These are phyloP conservation scores for Euryodendron excelsum DNA, from an alignment of 148 eudicot genomes.

Conservation along the genomic window DNA sequence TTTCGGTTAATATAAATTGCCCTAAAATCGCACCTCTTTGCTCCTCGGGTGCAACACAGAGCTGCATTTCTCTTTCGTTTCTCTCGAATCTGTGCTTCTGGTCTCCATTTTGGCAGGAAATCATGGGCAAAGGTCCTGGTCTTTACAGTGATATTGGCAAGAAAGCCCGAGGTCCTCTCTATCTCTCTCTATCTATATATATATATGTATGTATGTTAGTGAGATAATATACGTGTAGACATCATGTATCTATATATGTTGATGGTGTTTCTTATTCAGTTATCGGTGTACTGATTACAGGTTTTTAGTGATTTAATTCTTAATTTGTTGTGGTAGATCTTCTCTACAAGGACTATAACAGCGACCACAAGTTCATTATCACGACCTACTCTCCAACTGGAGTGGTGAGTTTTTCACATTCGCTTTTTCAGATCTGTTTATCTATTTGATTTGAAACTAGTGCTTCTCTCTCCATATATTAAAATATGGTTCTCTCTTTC, in stretches of 20 bases:
- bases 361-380: conserved; percentile 72
- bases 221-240: background rate
- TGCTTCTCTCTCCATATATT: background rate
- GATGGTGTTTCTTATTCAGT: background rate
- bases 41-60: background rate
- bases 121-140: conserved; percentile 87
- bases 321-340: conserved; percentile 42
- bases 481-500: too few species aligned
- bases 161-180: conserved; percentile 53
- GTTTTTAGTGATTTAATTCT: background rate
- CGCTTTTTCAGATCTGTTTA: background rate
- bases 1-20: background rate
- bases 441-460: background rate
- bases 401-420: conserved; percentile 48
- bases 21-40: background rate
- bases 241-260: background rate
- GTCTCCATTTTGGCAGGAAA: conserved; percentile 15
- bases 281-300: background rate
- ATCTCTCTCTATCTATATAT: background rate
- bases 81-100: background rate
- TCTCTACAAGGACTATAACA: conserved; percentile 70
- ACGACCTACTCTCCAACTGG: conserved; percentile 75
- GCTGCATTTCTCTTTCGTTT: background rate
- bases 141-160: conserved; percentile 74
- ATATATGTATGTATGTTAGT: background rate